Evolutionary conservation across 257 asterid species (phyloP).

Genomic region (Rehmannia glutinosa): DNA sequence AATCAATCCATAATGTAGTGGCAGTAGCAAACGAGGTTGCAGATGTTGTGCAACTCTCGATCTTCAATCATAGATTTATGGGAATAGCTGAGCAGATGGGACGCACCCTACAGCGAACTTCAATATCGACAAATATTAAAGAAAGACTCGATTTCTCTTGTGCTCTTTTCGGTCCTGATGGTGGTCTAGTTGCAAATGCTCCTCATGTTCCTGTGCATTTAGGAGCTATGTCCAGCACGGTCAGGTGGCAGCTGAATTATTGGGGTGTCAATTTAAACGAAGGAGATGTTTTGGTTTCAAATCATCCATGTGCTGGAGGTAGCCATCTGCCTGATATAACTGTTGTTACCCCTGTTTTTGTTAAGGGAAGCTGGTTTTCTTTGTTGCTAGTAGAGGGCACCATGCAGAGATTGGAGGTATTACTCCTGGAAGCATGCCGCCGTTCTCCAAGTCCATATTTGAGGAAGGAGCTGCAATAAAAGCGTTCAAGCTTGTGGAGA

Average conservation of each 20-base stretch:
- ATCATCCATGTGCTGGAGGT: slow-evolving; percentile 97
- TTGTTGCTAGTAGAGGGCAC: slow-evolving; percentile 96
- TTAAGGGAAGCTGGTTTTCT: slow-evolving; percentile 70
- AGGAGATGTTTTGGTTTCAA: slow-evolving; percentile 92
- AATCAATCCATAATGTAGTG: slow-evolving; percentile 27
- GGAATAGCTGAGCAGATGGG: slow-evolving; percentile 99
- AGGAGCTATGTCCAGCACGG: slow-evolving; percentile 99
- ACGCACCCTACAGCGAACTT: slow-evolving; percentile 91
- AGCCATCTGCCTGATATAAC: slow-evolving; percentile 97
- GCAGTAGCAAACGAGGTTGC: slow-evolving; percentile 69
- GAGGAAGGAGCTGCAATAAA: slow-evolving; percentile 99
- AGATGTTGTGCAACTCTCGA: slow-evolving; percentile 94
- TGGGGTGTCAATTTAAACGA: slow-evolving; percentile 78
- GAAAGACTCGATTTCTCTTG: slow-evolving; percentile 96
- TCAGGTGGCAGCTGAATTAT: slow-evolving; percentile 79
- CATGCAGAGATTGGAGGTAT: slow-evolving; percentile 99
- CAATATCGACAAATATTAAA: slow-evolving; percentile 90
- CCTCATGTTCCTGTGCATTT: slow-evolving; percentile 98
- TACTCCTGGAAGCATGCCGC: slow-evolving; percentile 99
- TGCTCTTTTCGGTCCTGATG: slow-evolving; percentile 92
- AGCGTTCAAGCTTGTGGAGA: slow-evolving; percentile 92
- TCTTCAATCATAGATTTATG: slow-evolving; percentile 93
- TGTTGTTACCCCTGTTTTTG: slow-evolving; percentile 85
- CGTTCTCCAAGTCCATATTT: slow-evolving; percentile 89
- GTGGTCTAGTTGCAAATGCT: slow-evolving; percentile 97